These are phyloP conservation scores for Arxiozyma bovina DNA, from an alignment of 1,139 yeast genomes.

Conservation along the genomic window DNA sequence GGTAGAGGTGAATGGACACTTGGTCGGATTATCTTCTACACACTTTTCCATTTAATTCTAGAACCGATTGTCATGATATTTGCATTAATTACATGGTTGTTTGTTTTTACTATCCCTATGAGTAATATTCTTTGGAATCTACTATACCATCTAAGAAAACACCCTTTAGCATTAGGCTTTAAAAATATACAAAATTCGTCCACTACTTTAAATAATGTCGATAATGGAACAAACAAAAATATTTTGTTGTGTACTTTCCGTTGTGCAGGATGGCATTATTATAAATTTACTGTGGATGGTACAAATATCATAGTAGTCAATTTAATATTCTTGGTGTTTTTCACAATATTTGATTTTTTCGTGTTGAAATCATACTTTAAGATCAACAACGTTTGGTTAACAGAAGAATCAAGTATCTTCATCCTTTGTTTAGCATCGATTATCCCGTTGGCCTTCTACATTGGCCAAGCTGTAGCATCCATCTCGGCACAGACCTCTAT, in stretches of 20 bases:
- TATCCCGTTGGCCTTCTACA: slow-evolving; percentile 89
- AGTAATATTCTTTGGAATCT: slow-evolving; percentile 62
- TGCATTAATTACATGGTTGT: slow-evolving; percentile 63
- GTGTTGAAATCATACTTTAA: slow-evolving; percentile 47
- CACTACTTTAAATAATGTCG: not conserved
- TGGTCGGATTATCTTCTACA: slow-evolving; percentile 73
- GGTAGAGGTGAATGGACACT: slow-evolving; percentile 92
- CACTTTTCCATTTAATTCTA: slow-evolving; percentile 57
- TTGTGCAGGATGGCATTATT: slow-evolving; percentile 84
- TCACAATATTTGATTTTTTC: slow-evolving; percentile 75
- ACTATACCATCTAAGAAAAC: slow-evolving; percentile 73
- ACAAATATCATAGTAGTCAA: slow-evolving; percentile 90
- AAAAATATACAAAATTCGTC: slow-evolving; percentile 18
- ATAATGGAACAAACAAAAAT: slow-evolving; percentile 26
- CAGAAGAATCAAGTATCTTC: slow-evolving; percentile 53
- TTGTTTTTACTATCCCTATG: slow-evolving; percentile 90
- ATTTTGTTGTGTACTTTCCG: slow-evolving; percentile 77
- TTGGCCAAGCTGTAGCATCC: slow-evolving; percentile 98
- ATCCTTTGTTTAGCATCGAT: slow-evolving; percentile 72
- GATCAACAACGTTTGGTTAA: slow-evolving; percentile 42
- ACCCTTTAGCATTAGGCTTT: slow-evolving; percentile 63
- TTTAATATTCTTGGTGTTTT: slow-evolving; percentile 65
- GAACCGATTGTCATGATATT: slow-evolving; percentile 58
- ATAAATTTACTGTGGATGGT: slow-evolving; percentile 93
- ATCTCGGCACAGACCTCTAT: slow-evolving; percentile 96